phyloP scores from a whole-genome alignment of 192 early-diverging fungal genomes.

The Linderina pennispora region DNA sequence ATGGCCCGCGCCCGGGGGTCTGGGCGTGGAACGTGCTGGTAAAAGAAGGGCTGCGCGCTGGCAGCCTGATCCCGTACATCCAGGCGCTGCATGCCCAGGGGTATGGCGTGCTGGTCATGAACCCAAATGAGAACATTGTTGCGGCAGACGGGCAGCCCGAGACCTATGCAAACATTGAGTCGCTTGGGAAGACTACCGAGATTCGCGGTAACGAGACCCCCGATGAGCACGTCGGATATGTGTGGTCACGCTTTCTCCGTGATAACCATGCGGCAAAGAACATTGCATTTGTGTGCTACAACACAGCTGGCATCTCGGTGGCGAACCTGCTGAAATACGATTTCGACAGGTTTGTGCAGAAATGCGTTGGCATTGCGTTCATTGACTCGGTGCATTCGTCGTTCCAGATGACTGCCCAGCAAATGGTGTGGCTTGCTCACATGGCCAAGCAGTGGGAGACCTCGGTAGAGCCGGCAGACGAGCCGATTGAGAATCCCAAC shows the following conservation, averaged over 20 bases:
- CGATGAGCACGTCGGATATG: constrained; percentile 38
- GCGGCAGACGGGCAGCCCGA: constrained; percentile 28
- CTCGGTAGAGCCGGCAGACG: background rate
- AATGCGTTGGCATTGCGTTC: constrained; percentile 22
- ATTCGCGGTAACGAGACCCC: constrained; percentile 33
- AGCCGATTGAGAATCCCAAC: background rate
- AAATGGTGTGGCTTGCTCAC: constrained; percentile 10
- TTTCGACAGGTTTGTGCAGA: constrained; percentile 18
- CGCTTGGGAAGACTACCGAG: constrained; percentile 5
- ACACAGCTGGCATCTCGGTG: constrained; percentile 23
- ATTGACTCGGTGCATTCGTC: constrained; percentile 33
- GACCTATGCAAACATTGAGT: constrained; percentile 19
- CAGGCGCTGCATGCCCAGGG: constrained; percentile 9
- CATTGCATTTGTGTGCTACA: constrained; percentile 26
- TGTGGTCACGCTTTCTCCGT: constrained; percentile 29
- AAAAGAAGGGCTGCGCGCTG: constrained; percentile 17
- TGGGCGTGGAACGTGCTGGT: constrained; percentile 40
- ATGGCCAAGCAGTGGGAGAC: constrained; percentile 26
- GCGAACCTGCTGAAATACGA: constrained; percentile 29
- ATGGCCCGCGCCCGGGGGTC: constrained; percentile 18
- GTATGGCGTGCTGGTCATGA: constrained; percentile 34
- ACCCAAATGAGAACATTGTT: constrained; percentile 40
- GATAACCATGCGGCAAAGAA: constrained; percentile 2
- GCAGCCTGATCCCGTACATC: constrained; percentile 24
- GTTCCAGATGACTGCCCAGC: constrained; percentile 7